Conservation (phyloP, 495 filamentous ascomycete species). For the Neurospora sp. region DNA sequence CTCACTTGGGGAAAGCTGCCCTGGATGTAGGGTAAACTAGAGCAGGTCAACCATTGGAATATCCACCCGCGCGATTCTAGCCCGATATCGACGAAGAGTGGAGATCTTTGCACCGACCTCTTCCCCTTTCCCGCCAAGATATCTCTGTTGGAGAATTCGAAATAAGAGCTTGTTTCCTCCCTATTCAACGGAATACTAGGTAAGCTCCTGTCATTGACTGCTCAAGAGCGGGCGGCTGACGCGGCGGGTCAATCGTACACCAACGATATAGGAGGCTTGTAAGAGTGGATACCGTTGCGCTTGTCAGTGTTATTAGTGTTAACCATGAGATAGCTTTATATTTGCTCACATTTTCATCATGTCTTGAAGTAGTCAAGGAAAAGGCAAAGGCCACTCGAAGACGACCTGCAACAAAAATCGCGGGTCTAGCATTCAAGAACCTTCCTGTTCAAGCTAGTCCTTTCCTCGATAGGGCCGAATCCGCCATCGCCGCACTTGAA, state of each 20-base stretch:
- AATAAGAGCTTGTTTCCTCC: no score
- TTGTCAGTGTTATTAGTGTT: neutral
- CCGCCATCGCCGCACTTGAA: constrained; percentile 60
- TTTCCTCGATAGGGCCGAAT: constrained; percentile 42
- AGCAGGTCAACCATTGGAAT: neutral
- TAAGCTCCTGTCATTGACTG: no score
- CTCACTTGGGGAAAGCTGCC: neutral
- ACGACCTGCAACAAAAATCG: no score
- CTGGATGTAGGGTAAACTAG: neutral
- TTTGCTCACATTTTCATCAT: neutral
- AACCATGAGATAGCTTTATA: neutral
- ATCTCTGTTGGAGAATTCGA: no score
- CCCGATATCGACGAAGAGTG: neutral
- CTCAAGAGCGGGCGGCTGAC: no score
- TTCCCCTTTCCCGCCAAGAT: no score
- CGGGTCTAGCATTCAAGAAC: neutral
- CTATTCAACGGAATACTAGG: no score
- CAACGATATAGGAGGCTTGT: no score
- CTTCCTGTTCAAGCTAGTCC: neutral
- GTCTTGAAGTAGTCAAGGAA: neutral
- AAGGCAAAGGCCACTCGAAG: no score
- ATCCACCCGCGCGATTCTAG: neutral
- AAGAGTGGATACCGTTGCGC: neutral
- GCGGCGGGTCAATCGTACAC: no score
- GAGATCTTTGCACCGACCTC: no score